Base-by-base conservation (phyloP, 495 filamentous ascomycete genomes). In the Neurospora sp. region DNA sequence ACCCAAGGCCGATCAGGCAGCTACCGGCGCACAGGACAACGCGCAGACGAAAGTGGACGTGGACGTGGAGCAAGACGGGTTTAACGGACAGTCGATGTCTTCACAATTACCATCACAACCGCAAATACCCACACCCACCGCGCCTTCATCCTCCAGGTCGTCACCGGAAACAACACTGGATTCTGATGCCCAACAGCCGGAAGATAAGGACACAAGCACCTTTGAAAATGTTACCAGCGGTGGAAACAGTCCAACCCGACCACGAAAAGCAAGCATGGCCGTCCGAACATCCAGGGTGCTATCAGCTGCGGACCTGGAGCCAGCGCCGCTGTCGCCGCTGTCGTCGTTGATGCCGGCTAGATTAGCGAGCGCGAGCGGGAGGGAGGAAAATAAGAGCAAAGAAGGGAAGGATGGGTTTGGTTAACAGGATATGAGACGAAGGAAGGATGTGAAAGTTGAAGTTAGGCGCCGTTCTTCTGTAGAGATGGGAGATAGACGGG, bases 291-390 rank as follows among this genome's bases (percentile, higher is more conserved):
- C 53, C 5, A 35, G 27, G 3, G 53, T 35, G 1, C 7, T 61
- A 61, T 61, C 53, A 2, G 5, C 53, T 3, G 27, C 27, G 12
- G 53, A 61, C 3, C 14, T 61, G 12, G 53, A 61, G 14, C 53
- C 81, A 4, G 80, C 79, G 31, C 86, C 86, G 39, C 71, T 88
- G 70, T 71, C 75, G 8, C 86, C 86, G 37, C 71, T 88, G 70
- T 71, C 75, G 8, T 70, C 76, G n/a, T 45, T 75, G 71, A 69
- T 40, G 38, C 72, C 74, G 31, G 77, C 71, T 6, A 71, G 65
- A 42, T 16, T 75, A 38, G 20, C 65, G 40, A 59, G 48, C 10
- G 5, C 9, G 48, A 59, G 48, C 48, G 74, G 20, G 69, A 72
- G 3, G 70, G 73, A 8, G 42, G 72, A 40, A 9, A 48, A 17